Evolutionary conservation across 805 yeast genomes (phyloP).

Genomic region (Crinitomyces ghanaensis): DNA sequence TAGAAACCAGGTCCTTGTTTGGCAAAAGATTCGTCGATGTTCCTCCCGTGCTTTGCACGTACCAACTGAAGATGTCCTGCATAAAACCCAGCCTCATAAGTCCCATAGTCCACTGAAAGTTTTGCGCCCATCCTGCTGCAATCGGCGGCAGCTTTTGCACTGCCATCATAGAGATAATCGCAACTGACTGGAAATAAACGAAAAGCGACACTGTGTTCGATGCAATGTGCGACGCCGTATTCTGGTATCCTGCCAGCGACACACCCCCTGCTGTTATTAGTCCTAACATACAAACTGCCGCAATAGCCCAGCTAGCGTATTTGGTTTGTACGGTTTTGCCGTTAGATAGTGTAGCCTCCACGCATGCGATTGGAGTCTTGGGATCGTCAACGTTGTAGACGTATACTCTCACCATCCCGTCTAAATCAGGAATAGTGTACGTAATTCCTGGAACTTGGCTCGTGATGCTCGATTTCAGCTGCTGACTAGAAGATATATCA

Average conservation of each 20-base stretch:
- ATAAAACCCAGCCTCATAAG: slow-evolving; percentile 64
- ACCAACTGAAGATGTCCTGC: slow-evolving; percentile 88
- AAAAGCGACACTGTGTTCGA: slow-evolving; percentile 79
- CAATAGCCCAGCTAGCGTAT: slow-evolving; percentile 89
- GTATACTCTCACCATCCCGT: slow-evolving; percentile 64
- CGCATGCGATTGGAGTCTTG: slow-evolving; percentile 46
- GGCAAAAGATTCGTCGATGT: slow-evolving; percentile 53
- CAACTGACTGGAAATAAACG: slow-evolving; percentile 80
- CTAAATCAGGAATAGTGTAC: slow-evolving; percentile 75
- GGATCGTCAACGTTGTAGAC: slow-evolving; percentile 35
- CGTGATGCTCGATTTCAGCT: slow-evolving; percentile 36
- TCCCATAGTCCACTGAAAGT: slow-evolving; percentile 93
- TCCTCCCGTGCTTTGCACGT: slow-evolving; percentile 90
- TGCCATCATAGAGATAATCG: slow-evolving; percentile 71
- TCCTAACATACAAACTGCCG: slow-evolving; percentile 83
- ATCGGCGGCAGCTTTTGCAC: slow-evolving; percentile 86
- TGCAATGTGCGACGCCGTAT: slow-evolving; percentile 79
- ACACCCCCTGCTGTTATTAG: slow-evolving; percentile 69
- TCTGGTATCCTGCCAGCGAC: slow-evolving; percentile 75
- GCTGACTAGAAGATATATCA: slow-evolving; percentile 61
- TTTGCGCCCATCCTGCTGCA: slow-evolving; percentile 86
- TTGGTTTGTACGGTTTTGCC: slow-evolving; percentile 72
- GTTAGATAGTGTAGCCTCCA: slow-evolving; percentile 63
- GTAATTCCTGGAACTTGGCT: slow-evolving; percentile 72
- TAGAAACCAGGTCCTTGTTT: slow-evolving; percentile 53